These are phyloP conservation scores for Diaporthe batatas DNA, from an alignment of 2,329 filamentous ascomycete species.

Conservation along the genomic window DNA sequence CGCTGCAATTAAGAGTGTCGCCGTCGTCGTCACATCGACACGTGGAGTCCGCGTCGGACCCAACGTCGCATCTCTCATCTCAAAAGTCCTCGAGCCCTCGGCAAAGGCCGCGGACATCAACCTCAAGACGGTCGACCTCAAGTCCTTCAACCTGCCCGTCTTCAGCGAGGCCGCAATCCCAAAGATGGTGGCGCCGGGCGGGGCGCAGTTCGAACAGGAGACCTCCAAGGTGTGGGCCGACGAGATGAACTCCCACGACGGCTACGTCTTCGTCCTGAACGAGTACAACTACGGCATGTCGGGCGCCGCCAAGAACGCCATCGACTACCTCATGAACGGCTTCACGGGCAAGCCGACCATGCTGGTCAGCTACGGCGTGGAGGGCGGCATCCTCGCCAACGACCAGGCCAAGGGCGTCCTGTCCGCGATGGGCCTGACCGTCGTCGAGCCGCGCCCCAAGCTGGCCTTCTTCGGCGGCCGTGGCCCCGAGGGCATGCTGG, in stretches of 20 bases:
- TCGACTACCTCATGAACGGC: conserved; percentile 72
- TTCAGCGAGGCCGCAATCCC: conserved; percentile 12
- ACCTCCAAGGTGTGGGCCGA: conserved; percentile 60
- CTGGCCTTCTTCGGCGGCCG: conserved; percentile 15
- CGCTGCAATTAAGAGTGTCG: conserved; percentile 31
- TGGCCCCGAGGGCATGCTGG: conserved; percentile 24
- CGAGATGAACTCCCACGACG: conserved; percentile 59
- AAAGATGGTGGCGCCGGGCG: conserved; percentile 50
- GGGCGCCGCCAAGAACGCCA: conserved; percentile 70
- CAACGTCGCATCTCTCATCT: conserved; percentile 9
- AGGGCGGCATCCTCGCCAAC: conserved; percentile 44
- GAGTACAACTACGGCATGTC: conserved; percentile 71
- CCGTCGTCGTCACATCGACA: conserved; percentile 30
- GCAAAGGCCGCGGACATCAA: conserved; percentile 17
- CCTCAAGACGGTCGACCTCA: conserved; percentile 35
- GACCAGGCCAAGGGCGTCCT: conserved; percentile 47
- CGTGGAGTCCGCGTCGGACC: conserved; percentile 30
- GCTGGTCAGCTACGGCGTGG: conserved; percentile 67
- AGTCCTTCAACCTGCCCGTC: conserved; percentile 37
- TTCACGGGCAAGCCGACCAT: conserved; percentile 67
- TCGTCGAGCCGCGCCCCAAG: conserved; percentile 39
- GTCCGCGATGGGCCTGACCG: conserved; percentile 41
- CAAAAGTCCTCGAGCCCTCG: conserved; percentile 37
- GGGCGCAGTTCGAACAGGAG: conserved; percentile 54
- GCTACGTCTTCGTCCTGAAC: conserved; percentile 63